A percentile compares a stretch with the other conserved stretches of the same genome.
Evolutionary conservation across 2,329 filamentous ascomycete species (phyloP).

Genomic region (Fusarium sp.): DNA sequence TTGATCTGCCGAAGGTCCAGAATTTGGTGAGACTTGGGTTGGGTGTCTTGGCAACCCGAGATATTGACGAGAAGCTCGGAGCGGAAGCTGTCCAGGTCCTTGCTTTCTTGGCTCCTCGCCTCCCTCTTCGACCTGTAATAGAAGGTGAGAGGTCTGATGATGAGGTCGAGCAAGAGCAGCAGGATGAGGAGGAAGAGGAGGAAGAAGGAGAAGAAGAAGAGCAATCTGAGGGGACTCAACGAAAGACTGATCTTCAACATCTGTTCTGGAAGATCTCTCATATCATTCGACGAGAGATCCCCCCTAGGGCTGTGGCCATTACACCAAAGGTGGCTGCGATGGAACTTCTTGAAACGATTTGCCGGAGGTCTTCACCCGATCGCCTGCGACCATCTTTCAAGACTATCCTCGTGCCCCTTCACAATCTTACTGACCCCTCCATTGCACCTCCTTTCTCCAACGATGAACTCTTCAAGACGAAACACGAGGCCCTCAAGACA

Average conservation of each 20-base stretch:
- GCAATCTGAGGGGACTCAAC: conserved; percentile 56
- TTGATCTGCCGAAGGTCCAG: conserved; percentile 73
- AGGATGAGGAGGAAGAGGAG: conserved; percentile 59
- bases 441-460: conserved; percentile 78
- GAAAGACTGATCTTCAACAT: conserved; percentile 69
- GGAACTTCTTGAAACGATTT: conserved; percentile 77
- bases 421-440: conserved; percentile 84
- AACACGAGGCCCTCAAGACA: conserved; percentile 76
- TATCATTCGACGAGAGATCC: conserved; percentile 80
- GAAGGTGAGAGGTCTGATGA: conserved; percentile 54
- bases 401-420: conserved; percentile 70
- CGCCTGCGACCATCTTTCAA: conserved; percentile 73
- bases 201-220: conserved; percentile 60
- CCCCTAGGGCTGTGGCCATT: conserved; percentile 71
- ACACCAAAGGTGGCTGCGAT: conserved; percentile 81
- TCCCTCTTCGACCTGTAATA: conserved; percentile 55
- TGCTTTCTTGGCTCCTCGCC: conserved; percentile 78
- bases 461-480: conserved; percentile 75
- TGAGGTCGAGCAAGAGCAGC: conserved; percentile 55
- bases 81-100: conserved; percentile 83
- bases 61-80: conserved; percentile 79
- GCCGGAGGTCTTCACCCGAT: conserved; percentile 67
- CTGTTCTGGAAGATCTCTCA: conserved; percentile 83
- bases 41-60: conserved; percentile 68
- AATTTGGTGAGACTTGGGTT: conserved; percentile 65